Conservation (phyloP, 176 grass and related monocot genomes). For the Triticum dicoccoides region DNA sequence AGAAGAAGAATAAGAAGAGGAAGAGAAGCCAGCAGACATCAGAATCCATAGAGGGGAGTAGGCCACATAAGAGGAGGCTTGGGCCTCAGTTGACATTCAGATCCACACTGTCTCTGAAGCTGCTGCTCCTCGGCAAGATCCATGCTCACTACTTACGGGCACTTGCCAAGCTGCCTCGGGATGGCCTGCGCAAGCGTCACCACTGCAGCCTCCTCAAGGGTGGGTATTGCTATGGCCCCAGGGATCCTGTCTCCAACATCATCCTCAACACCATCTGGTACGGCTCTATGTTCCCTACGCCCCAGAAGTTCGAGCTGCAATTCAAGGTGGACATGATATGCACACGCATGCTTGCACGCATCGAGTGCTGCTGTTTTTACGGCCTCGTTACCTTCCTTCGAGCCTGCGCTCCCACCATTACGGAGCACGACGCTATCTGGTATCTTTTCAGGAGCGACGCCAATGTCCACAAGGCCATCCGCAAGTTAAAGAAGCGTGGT, state of each 20-base stretch:
- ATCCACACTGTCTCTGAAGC: neutral
- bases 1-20: too few species aligned
- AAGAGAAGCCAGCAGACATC: too few species aligned
- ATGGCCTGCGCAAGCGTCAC: neutral
- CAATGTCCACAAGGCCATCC: neutral
- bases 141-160: neutral
- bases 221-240: neutral
- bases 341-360: neutral
- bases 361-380: neutral
- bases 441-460: neutral
- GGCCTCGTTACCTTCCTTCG: neutral
- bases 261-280: slow-evolving; percentile 18
- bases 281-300: neutral
- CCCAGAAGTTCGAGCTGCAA: neutral
- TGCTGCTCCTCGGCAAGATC: neutral
- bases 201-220: neutral
- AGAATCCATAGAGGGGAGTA: too few species aligned
- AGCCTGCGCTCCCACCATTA: neutral
- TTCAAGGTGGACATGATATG: slow-evolving; percentile 3
- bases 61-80: too few species aligned
- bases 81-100: neutral
- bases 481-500: neutral
- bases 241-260: neutral
- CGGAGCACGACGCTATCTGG: neutral
- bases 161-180: neutral